Conservation (phyloP, 2,329 filamentous ascomycete species). For the Colletotrichum filicis region DNA sequence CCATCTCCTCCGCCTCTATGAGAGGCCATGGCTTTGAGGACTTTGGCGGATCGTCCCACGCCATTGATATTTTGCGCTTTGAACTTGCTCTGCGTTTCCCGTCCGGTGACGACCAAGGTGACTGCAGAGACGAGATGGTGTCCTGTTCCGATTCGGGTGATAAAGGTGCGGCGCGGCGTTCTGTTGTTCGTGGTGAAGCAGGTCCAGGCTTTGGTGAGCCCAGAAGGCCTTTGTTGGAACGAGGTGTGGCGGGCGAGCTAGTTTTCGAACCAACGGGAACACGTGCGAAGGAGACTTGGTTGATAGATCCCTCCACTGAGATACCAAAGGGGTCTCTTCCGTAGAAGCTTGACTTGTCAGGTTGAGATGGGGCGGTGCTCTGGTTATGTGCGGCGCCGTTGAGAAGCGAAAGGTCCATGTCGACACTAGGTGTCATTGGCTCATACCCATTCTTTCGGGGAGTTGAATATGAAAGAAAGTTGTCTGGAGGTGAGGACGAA, state of each 20-base stretch:
- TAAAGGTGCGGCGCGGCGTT: background rate
- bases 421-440: conserved; percentile 14
- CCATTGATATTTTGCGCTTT: conserved; percentile 1
- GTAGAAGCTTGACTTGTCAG: background rate
- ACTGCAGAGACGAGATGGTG: conserved; percentile 23
- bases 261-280: conserved; percentile 34
- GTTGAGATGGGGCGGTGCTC: background rate
- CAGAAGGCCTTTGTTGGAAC: conserved; percentile 1
- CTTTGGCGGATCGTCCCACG: conserved; percentile 31
- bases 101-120: background rate
- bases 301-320: background rate
- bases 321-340: conserved; percentile 5
- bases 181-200: background rate
- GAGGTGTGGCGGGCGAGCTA: conserved; percentile 13
- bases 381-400: conserved; percentile 6
- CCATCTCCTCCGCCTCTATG: conserved; percentile 3
- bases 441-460: conserved; percentile 23
- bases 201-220: background rate
- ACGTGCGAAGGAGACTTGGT: conserved; percentile 13
- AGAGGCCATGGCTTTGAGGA: conserved; percentile 12
- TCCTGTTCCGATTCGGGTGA: conserved; percentile 1
- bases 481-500: background rate
- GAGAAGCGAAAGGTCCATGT: conserved; percentile 25
- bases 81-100: background rate
- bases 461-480: conserved; percentile 17